Percentiles rank a stretch among this genome's conserved stretches.
phyloP scores from a whole-genome alignment of 1,139 yeast species.

The Hyphopichia burtonii region DNA sequence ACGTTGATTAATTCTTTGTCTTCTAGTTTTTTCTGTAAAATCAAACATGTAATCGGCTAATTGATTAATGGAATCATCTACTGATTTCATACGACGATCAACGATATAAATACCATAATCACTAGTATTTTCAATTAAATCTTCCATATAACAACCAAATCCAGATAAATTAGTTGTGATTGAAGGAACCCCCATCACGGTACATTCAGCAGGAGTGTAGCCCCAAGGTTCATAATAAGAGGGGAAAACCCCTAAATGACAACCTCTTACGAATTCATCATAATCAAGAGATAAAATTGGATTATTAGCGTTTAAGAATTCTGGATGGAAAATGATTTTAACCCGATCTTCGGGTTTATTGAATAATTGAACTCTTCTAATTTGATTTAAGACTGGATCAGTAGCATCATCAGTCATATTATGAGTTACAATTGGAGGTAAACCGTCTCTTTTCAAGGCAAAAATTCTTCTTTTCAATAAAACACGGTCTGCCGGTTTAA shows the following conservation, averaged over 20 bases:
- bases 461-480: constrained; percentile 88
- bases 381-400: constrained; percentile 90
- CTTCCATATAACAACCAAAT: constrained; percentile 98
- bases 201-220: constrained; percentile 98
- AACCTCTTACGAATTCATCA: constrained; percentile 97
- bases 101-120: constrained; percentile 97
- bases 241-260: constrained; percentile 98
- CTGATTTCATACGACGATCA: constrained; percentile 89
- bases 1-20: constrained; percentile 97
- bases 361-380: constrained; percentile 87
- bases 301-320: constrained; percentile 90
- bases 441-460: constrained; percentile 82
- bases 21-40: constrained; percentile 82
- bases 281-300: constrained; percentile 92
- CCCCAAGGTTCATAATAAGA: constrained; percentile 99
- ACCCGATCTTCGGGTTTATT: constrained; percentile 90
- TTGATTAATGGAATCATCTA: constrained; percentile 93
- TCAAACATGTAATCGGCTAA: constrained; percentile 87
- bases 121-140: constrained; percentile 87
- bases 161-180: constrained; percentile 96
- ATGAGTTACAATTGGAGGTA: constrained; percentile 98
- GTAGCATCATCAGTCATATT: constrained; percentile 90
- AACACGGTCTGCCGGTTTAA: constrained; percentile 87
- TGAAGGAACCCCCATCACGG: constrained; percentile 99
- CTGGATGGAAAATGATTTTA: constrained; percentile 96